phyloP scores from a whole-genome alignment of 2,329 filamentous ascomycete species.

The Fusarium marasasianum region DNA sequence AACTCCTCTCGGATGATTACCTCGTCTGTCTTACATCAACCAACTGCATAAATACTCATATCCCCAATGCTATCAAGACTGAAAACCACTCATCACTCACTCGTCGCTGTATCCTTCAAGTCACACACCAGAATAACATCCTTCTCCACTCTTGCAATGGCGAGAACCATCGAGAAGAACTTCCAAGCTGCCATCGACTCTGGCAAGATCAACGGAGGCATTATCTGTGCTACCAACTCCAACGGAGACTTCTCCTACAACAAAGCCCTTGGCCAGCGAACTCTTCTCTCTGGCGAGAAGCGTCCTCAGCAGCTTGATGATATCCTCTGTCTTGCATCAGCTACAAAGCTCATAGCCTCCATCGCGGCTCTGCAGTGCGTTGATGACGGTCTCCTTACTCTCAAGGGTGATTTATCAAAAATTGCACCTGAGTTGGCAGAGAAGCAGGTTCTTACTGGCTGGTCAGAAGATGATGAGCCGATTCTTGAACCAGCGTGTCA shows the following conservation, averaged over 20 bases:
- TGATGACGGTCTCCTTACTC: slow-evolving; percentile 58
- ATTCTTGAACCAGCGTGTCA: slow-evolving; percentile 45
- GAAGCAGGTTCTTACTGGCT: slow-evolving; percentile 59
- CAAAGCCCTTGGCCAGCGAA: slow-evolving; percentile 52
- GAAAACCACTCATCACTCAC: not conserved
- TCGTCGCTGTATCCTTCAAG: fast-evolving
- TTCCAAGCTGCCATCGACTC: slow-evolving; percentile 54
- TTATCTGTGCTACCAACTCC: slow-evolving; percentile 53
- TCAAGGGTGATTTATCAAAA: slow-evolving; percentile 56
- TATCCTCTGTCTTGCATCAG: slow-evolving; percentile 50
- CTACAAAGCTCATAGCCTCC: slow-evolving; percentile 58
- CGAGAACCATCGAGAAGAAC: slow-evolving; percentile 48
- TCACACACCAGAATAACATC: fast-evolving
- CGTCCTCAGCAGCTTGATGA: slow-evolving; percentile 49
- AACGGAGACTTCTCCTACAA: slow-evolving; percentile 52
- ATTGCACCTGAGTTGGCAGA: slow-evolving; percentile 59
- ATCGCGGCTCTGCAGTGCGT: slow-evolving; percentile 65
- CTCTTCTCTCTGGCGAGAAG: slow-evolving; percentile 52
- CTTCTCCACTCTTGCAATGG: slow-evolving; percentile 21
- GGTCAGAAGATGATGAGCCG: slow-evolving; percentile 53
- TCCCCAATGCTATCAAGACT: not conserved
- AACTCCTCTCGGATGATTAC: not conserved
- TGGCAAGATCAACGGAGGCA: slow-evolving; percentile 55
- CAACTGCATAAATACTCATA: not conserved
- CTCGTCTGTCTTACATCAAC: not conserved